phyloP scores from a whole-genome alignment of 2,329 filamentous ascomycete genomes.

The Amphichorda felina region DNA sequence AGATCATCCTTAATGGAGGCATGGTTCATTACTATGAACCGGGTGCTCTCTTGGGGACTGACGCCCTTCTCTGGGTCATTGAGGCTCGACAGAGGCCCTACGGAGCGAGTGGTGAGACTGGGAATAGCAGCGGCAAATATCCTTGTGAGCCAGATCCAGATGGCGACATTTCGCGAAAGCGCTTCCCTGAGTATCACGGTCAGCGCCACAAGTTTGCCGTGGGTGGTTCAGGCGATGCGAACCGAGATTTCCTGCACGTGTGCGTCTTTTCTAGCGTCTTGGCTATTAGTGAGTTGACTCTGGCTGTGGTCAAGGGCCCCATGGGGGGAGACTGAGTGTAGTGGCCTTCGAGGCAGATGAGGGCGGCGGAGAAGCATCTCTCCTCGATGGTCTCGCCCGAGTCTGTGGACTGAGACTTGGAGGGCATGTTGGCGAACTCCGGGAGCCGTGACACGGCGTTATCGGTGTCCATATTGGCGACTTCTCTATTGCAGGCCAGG shows the following conservation, averaged over 20 bases:
- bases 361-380: constrained; percentile 45
- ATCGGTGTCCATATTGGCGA: constrained; percentile 2
- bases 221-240: constrained; percentile 7
- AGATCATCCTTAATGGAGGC: constrained; percentile 48
- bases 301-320: constrained; percentile 41
- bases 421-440: constrained; percentile 7
- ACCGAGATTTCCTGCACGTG: constrained; percentile 48
- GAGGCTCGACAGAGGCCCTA: constrained; percentile 40
- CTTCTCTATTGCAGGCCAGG: not conserved
- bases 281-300: constrained; percentile 44
- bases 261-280: constrained; percentile 54
- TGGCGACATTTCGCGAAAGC: constrained; percentile 48
- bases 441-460: constrained; percentile 13
- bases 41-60: constrained; percentile 50
- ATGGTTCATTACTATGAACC: constrained; percentile 52
- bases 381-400: constrained; percentile 45
- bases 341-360: constrained; percentile 51
- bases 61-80: constrained; percentile 43
- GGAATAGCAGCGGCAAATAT: constrained; percentile 51
- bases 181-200: constrained; percentile 32
- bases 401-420: not conserved
- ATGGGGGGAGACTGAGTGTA: constrained; percentile 45
- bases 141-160: constrained; percentile 53
- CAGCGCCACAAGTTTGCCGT: not conserved
- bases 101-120: constrained; percentile 45